A percentile compares a stretch with the other conserved stretches of the same genome.
Conservation (phyloP, 148 eudicot species). For the Fagopyrum tataricum region DNA sequence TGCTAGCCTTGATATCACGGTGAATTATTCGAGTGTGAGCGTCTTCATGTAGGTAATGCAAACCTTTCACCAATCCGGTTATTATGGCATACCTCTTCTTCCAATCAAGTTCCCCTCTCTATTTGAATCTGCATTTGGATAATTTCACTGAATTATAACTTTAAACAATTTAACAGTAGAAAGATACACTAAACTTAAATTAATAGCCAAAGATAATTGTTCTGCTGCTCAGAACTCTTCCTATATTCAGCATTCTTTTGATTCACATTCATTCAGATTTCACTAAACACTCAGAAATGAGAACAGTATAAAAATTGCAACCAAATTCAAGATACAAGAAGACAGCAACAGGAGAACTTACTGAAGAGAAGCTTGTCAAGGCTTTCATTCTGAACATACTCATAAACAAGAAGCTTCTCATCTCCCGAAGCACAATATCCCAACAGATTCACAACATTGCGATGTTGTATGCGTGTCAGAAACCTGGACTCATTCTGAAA, state of each 20-base stretch:
- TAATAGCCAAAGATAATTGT: background rate
- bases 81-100: constrained; percentile 11
- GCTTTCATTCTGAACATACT: constrained; percentile 73
- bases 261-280: background rate
- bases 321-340: background rate
- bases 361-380: constrained; percentile 91
- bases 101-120: constrained; percentile 10
- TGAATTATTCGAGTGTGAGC: constrained; percentile 9
- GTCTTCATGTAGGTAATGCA: constrained; percentile 14
- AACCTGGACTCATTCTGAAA: constrained; percentile 84
- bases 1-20: constrained; percentile 11
- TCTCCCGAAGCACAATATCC: constrained; percentile 70
- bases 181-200: background rate
- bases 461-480: constrained; percentile 74
- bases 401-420: constrained; percentile 84
- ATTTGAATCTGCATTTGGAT: background rate
- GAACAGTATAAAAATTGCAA: background rate
- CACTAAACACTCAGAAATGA: background rate
- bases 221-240: background rate
- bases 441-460: constrained; percentile 81
- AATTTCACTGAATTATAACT: background rate
- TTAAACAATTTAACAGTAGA: background rate
- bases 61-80: constrained; percentile 1
- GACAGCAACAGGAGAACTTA: constrained; percentile 32
- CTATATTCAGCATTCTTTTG: background rate